Percentiles rank a stretch among this genome's conserved stretches.
Evolutionary conservation across 2,329 filamentous ascomycete species (phyloP).

Genomic region (Fusarium equiseti): DNA sequence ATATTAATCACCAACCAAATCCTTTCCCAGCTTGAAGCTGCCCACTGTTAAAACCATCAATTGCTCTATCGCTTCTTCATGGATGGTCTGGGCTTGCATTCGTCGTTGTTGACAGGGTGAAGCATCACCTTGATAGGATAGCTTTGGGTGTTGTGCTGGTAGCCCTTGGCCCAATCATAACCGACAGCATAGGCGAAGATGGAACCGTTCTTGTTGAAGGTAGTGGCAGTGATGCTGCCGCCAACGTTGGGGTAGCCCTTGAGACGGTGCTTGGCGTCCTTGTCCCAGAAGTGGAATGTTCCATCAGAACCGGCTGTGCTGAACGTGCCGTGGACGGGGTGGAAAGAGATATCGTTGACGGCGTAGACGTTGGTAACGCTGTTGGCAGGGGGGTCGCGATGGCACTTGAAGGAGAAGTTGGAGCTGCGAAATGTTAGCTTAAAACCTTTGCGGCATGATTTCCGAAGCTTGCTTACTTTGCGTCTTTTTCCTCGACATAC

Average conservation of each 20-base stretch:
- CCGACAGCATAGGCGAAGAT: constrained; percentile 92
- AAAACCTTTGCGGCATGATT: neutral
- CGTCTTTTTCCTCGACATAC: constrained; percentile 96
- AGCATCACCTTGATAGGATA: constrained; percentile 87
- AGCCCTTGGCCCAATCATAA: constrained; percentile 99
- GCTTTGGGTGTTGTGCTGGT: constrained; percentile 81
- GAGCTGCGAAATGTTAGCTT: constrained; percentile 62
- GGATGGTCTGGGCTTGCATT: constrained; percentile 71
- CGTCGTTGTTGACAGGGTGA: constrained; percentile 75
- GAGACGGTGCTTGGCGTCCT: constrained; percentile 87
- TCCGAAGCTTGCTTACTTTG: constrained; percentile 69
- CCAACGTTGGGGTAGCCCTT: constrained; percentile 89
- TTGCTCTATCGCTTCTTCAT: constrained; percentile 68
- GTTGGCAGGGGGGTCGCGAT: constrained; percentile 81
- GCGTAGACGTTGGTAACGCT: constrained; percentile 91
- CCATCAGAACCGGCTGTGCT: constrained; percentile 95
- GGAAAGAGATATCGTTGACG: constrained; percentile 98
- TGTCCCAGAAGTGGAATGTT: constrained; percentile 98
- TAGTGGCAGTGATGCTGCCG: constrained; percentile 88
- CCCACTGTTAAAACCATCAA: constrained; percentile 2
- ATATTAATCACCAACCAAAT: constrained; percentile 27
- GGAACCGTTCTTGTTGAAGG: constrained; percentile 87
- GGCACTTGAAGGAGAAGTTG: constrained; percentile 99
- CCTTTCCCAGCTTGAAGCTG: neutral
- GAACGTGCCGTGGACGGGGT: constrained; percentile 97